phyloP scores from a whole-genome alignment of 2,329 filamentous ascomycete genomes.

The Phaeophleospora eucalypticola region DNA sequence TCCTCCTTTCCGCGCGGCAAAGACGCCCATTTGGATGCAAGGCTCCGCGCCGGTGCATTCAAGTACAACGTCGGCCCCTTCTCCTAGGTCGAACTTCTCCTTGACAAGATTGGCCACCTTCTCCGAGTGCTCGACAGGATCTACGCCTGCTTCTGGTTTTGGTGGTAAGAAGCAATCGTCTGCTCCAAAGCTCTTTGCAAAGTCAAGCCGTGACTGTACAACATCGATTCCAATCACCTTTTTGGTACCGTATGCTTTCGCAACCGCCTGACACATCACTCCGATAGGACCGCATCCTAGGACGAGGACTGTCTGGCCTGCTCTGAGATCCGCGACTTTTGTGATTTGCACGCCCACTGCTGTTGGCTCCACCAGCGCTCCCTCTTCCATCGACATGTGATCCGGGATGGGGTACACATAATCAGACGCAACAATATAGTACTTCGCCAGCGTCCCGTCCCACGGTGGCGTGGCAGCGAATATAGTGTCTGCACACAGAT shows the following conservation, averaged over 20 bases:
- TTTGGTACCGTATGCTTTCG: constrained; percentile 71
- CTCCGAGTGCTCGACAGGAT: constrained; percentile 38
- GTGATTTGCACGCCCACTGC: constrained; percentile 49
- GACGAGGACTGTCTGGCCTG: constrained; percentile 41
- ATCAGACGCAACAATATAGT: constrained; percentile 46
- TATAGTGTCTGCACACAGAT: constrained; percentile 62
- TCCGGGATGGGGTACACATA: constrained; percentile 47
- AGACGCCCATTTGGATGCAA: constrained; percentile 48
- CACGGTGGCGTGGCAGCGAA: constrained; percentile 51
- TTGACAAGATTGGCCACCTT: constrained; percentile 40
- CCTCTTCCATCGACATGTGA: constrained; percentile 48
- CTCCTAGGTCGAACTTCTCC: constrained; percentile 36
- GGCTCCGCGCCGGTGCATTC: constrained; percentile 47
- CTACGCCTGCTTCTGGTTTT: constrained; percentile 26
- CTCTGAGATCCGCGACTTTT: constrained; percentile 37
- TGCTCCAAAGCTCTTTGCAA: constrained; percentile 56
- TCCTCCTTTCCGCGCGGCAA: constrained; percentile 44
- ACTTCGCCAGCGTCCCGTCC: constrained; percentile 47
- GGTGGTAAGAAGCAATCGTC: constrained; percentile 43
- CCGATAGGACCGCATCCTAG: constrained; percentile 60
- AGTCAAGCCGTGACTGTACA: constrained; percentile 68
- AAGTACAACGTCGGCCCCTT: constrained; percentile 49
- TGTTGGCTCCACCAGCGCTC: constrained; percentile 51
- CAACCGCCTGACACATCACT: constrained; percentile 78
- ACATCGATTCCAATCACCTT: constrained; percentile 83